Base-by-base conservation (phyloP, 768 basidiomycete species). In the Phylloporus sp. region DNA sequence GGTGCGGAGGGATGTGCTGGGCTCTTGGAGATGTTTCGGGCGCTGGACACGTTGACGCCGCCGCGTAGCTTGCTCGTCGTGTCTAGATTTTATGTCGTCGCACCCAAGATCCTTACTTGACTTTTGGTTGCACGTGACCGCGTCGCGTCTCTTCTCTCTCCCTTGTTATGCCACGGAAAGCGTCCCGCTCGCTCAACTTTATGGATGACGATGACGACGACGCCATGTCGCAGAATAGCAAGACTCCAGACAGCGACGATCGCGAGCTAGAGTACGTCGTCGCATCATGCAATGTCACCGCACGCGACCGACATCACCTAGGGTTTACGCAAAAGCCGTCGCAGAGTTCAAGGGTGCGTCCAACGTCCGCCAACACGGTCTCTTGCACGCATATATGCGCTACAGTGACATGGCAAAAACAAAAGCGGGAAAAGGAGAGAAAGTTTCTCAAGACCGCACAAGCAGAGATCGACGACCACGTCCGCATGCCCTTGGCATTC, bases 391-490 rank as follows among this genome's bases (percentile, higher is more conserved):
- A 46, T 46, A 21, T n/a, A 31, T 32, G 44, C 43, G 15, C n/a
- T 17, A 24, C 39, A 67, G 64, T 62, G 32, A 54, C 66, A 8
- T 68, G 66, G 66, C 57, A 66, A 38, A 66, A 58, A 50, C 61
- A 67, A n/a, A 57, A 53, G 22, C 51, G 21, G 29, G 57, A 57
- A 39, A 65, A 57, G 22, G 56, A 66, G 28, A 40, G 17, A 32
- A 61, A 38, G 45, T 52, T 64, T 23, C 6, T 66, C 20, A 61
- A 52, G 28, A 31, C 43, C 3, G 49, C 56, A 0, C 54, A 58
- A 38, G 51, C 56, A 20, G 55, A 67, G 37, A 54, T 66, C n/a
- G 44, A 67, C 22, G 24, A 52, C 44, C 59, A 53, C n/a, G 64
- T 66, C 10, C 40, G 52, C 42, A 4, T 32, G 0, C 21, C 24